These are phyloP conservation scores for Hirschioporus abietinus DNA, from an alignment of 768 basidiomycete genomes.

Conservation along the genomic window DNA sequence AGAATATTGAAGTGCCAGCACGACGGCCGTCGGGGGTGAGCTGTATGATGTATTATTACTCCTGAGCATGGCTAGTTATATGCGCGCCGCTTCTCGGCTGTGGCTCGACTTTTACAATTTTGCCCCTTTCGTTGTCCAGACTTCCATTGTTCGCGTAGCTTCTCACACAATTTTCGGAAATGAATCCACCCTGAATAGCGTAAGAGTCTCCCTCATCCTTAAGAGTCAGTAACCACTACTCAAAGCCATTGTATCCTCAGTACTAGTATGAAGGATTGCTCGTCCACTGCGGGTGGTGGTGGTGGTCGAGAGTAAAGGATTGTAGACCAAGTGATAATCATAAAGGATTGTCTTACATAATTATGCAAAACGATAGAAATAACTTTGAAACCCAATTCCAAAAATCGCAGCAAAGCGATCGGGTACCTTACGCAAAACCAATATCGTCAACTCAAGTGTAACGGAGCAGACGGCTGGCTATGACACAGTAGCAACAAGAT, in stretches of 20 bases:
- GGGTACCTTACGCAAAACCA: background rate
- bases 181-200: background rate
- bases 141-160: background rate
- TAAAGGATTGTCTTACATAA: no score
- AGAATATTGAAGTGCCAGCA: background rate
- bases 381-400: background rate
- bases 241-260: no score
- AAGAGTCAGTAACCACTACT: no score
- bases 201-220: no score
- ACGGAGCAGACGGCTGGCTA: background rate
- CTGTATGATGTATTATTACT: background rate
- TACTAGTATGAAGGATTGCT: no score
- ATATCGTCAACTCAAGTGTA: background rate
- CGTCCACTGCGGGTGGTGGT: no score
- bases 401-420: background rate
- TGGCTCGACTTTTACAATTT: background rate
- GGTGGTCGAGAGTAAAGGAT: no score
- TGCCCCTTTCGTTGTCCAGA: background rate
- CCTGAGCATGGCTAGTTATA: background rate
- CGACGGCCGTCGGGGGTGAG: background rate
- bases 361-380: no score
- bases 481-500: slow-evolving; percentile 1
- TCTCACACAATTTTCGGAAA: background rate
- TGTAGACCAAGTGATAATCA: no score
- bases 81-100: background rate